Conservation (phyloP, 2,329 filamentous ascomycete genomes). For the Stylonectria norvegica region DNA sequence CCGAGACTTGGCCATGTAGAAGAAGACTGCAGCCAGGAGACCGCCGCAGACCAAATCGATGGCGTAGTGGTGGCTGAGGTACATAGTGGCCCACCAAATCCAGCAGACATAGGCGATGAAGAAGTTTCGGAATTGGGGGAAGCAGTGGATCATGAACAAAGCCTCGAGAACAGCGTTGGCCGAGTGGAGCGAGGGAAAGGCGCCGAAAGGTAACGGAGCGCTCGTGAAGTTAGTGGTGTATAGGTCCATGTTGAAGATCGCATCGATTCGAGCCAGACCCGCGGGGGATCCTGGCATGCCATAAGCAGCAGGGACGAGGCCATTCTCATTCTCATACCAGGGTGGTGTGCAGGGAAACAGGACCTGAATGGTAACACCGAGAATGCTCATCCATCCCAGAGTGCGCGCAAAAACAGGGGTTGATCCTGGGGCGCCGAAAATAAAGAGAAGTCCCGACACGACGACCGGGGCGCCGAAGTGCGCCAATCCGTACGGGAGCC, state of each 20-base stretch:
- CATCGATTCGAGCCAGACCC: conserved; percentile 82
- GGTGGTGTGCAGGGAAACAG: conserved; percentile 91
- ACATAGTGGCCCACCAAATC: conserved; percentile 99
- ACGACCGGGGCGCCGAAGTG: conserved; percentile 86
- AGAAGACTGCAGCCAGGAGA: conserved; percentile 72
- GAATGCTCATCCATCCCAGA: conserved; percentile 90
- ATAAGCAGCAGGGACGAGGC: conserved; percentile 86
- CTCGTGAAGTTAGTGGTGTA: conserved; percentile 91
- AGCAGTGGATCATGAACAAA: conserved; percentile 88
- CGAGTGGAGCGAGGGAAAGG: conserved; percentile 90
- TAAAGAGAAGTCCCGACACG: conserved; percentile 74
- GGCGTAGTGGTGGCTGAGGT: conserved; percentile 94
- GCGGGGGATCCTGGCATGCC: conserved; percentile 86
- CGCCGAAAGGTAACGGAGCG: conserved; percentile 88
- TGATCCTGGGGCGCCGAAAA: conserved; percentile 83
- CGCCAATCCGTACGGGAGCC: conserved; percentile 87
- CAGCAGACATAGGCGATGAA: conserved; percentile 84
- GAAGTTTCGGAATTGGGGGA: conserved; percentile 75
- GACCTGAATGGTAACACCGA: conserved; percentile 83
- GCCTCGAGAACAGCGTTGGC: conserved; percentile 86
- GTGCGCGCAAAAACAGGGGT: conserved; percentile 79
- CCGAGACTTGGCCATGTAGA: conserved; percentile 75
- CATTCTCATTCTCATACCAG: conserved; percentile 95
- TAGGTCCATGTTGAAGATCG: conserved; percentile 84
- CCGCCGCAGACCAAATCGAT: conserved; percentile 87